Evolutionary conservation across 495 filamentous ascomycete genomes (phyloP), one percentile per base, ranked within the genome.

Genomic region (Sphaerosporella brunnea): DNA sequence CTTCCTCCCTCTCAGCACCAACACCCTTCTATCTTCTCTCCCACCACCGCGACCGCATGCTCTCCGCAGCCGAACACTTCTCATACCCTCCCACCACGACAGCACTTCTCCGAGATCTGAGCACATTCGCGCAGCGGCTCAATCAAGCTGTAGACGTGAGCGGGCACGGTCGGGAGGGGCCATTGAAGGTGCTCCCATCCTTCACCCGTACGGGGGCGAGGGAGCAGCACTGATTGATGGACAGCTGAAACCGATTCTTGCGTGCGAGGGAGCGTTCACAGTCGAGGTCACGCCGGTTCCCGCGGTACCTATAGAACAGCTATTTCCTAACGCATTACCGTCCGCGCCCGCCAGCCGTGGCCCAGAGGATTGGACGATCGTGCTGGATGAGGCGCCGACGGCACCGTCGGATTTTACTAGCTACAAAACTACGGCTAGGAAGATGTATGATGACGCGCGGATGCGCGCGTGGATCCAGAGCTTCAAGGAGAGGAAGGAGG

Each of bases 31-130:
- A 93, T 65, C 82, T 95, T 67, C 72, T 93, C 10, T 64, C 72
- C 36, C 79, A 78, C 62, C 88, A 96, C 62, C 75, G 73, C 18
- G 80, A 90, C 56, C 84, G 77, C n/a, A 41, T 95, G 57, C 69
- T 85, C 36, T 66, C 69, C 47, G 83, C 84, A 21, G 84, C 82
- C 0, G 63, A 64, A 23, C 65, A 81, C 50, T 93, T 85, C 63
- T 56, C 67, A 20, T 88, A 78, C 49, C 24, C 56, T 23, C 0
- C 21, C 5, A 5, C 36, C 26, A 11, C 19, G 7, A 52, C 43
- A 2, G 5, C 46, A 4, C 15, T 36, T 7, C 51, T 59, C 2
- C 21, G 26, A 2, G 8, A 9, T 9, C 24, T 43, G 7, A 11
- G 13, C n/a, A 15, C 24, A 2, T 35, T 43, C 11, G 23, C 42